Evolutionary conservation across 495 filamentous ascomycete genomes (phyloP).

Genomic region (Glarea lozoyensis): DNA sequence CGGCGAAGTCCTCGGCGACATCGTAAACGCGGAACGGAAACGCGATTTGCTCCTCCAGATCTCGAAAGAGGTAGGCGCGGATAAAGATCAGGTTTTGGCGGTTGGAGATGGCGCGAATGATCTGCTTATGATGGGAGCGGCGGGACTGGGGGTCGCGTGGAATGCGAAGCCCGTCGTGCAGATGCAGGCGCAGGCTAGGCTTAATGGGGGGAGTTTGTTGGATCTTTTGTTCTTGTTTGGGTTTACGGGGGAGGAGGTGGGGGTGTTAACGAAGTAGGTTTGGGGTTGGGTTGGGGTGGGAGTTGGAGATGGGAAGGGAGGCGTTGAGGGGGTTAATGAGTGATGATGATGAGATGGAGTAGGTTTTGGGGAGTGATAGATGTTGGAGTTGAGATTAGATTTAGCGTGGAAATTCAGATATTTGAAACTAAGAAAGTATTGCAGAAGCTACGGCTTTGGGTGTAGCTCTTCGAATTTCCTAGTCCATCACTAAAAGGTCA

Average conservation of each 20-base stretch:
- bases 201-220: conserved; percentile 71
- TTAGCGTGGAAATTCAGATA: too few species aligned
- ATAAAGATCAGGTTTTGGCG: conserved; percentile 68
- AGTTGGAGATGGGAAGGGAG: too few species aligned
- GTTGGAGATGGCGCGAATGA: conserved; percentile 96
- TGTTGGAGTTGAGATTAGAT: too few species aligned
- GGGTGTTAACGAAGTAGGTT: conserved; percentile 7
- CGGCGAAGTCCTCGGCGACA: conserved; percentile 66
- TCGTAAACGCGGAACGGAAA: conserved; percentile 79
- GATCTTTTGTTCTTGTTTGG: conserved; percentile 84
- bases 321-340: too few species aligned
- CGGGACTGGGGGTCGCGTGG: conserved; percentile 87
- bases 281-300: not conserved
- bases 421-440: too few species aligned
- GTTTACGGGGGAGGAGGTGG: conserved; percentile 56
- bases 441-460: too few species aligned
- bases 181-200: conserved; percentile 66
- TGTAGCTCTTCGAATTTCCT: too few species aligned
- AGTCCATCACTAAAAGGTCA: too few species aligned
- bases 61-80: conserved; percentile 60
- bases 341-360: too few species aligned
- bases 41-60: conserved; percentile 66
- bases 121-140: conserved; percentile 80
- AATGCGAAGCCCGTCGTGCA: conserved; percentile 91
- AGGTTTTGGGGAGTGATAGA: too few species aligned